These are phyloP conservation scores for Psilocybe azurescens DNA, from an alignment of 768 basidiomycete genomes.

Conservation along the genomic window DNA sequence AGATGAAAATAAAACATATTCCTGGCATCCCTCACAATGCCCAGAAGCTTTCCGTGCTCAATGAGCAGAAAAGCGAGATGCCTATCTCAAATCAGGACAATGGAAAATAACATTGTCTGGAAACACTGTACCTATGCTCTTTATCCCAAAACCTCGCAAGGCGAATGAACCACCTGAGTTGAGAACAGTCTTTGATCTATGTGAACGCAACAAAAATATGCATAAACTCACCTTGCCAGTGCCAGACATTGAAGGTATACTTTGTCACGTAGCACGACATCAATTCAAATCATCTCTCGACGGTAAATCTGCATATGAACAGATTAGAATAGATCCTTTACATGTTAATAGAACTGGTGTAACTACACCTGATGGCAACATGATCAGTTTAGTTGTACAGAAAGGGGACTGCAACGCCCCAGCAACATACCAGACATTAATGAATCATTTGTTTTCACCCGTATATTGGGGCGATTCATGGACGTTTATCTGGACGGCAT, in stretches of 20 bases:
- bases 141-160: conserved; percentile 35
- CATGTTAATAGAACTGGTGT: conserved; percentile 12
- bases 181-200: conserved; percentile 22
- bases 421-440: conserved; percentile 42
- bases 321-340: conserved; percentile 11
- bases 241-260: conserved; percentile 22
- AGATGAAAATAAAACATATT: conserved; percentile 33
- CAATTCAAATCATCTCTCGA: conserved; percentile 7
- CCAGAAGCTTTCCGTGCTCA: conserved; percentile 37
- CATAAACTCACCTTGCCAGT: conserved; percentile 12
- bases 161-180: conserved; percentile 31
- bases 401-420: conserved; percentile 21
- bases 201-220: conserved; percentile 20
- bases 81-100: conserved; percentile 27
- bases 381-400: conserved; percentile 14
- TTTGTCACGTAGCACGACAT: neutral
- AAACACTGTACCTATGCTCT: conserved; percentile 39
- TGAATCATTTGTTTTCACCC: conserved; percentile 38
- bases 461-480: conserved; percentile 40
- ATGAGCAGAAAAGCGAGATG: conserved; percentile 32
- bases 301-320: conserved; percentile 13
- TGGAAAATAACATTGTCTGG: conserved; percentile 35
- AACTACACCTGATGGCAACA: conserved; percentile 16
- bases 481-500: conserved; percentile 35
- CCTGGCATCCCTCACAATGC: conserved; percentile 40